phyloP scores from a whole-genome alignment of 2,329 filamentous ascomycete genomes.

The Arthrobotrys musiformis region DNA sequence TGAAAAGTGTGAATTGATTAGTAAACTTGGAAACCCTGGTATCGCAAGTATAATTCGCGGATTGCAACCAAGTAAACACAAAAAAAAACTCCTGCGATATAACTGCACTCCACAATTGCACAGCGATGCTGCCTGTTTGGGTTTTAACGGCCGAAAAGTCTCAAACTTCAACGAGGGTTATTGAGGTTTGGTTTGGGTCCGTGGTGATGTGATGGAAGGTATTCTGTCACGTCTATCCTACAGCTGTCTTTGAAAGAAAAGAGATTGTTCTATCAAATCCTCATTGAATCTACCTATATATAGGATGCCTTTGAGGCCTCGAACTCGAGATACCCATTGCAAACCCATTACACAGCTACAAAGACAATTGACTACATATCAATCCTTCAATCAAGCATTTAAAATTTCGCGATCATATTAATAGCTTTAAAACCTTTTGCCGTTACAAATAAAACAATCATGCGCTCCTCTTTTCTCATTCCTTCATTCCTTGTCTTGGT shows the following conservation, averaged over 20 bases:
- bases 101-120: background rate
- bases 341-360: background rate
- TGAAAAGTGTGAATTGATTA: background rate
- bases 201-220: background rate
- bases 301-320: background rate
- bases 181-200: background rate
- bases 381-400: background rate
- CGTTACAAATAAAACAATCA: background rate
- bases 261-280: background rate
- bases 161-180: background rate
- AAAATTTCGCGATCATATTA: background rate
- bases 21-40: background rate
- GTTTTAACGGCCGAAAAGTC: background rate
- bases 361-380: background rate
- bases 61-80: background rate
- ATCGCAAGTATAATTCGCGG: background rate
- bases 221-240: background rate
- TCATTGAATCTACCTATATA: background rate
- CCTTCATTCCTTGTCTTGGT: constrained; percentile 4
- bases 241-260: background rate
- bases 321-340: background rate
- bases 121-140: background rate
- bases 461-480: background rate
- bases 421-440: background rate
- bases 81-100: background rate